Percentiles rank a stretch among this genome's conserved stretches.
phyloP scores from a whole-genome alignment of 768 basidiomycete genomes.

The Pisolithus sp. region DNA sequence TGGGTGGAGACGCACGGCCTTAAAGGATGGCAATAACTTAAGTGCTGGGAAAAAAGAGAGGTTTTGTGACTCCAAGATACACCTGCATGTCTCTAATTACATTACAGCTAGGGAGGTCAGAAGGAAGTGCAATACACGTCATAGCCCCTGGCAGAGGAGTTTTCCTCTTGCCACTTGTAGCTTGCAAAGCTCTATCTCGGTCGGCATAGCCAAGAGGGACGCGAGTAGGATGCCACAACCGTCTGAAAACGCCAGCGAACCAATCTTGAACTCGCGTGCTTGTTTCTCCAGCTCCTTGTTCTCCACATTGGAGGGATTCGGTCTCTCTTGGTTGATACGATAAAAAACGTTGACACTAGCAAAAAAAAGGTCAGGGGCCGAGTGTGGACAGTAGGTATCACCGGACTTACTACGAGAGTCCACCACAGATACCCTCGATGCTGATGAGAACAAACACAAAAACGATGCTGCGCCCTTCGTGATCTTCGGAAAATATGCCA shows the following conservation, averaged over 20 bases:
- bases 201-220: conserved; percentile 34
- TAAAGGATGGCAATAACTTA: too few relatives aligned
- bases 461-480: conserved; percentile 43
- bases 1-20: too few relatives aligned
- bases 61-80: too few relatives aligned
- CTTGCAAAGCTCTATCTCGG: conserved; percentile 68
- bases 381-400: conserved; percentile 1
- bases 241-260: conserved; percentile 83
- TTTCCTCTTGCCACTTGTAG: conserved; percentile 68
- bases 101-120: too few relatives aligned
- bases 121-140: neutral
- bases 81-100: too few relatives aligned
- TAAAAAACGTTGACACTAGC: conserved; percentile 81
- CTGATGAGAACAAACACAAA: conserved; percentile 74
- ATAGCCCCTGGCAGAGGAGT: conserved; percentile 61
- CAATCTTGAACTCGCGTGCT: conserved; percentile 85
- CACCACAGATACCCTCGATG: conserved; percentile 89
- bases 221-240: conserved; percentile 61
- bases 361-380: conserved; percentile 1
- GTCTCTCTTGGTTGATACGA: conserved; percentile 68
- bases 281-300: conserved; percentile 60
- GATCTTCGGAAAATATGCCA: conserved; percentile 51
- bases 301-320: conserved; percentile 37
- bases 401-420: conserved; percentile 74
- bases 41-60: too few relatives aligned